These are phyloP conservation scores for Decorospora gaudefroyi DNA, from an alignment of 2,329 filamentous ascomycete genomes.

Conservation along the genomic window DNA sequence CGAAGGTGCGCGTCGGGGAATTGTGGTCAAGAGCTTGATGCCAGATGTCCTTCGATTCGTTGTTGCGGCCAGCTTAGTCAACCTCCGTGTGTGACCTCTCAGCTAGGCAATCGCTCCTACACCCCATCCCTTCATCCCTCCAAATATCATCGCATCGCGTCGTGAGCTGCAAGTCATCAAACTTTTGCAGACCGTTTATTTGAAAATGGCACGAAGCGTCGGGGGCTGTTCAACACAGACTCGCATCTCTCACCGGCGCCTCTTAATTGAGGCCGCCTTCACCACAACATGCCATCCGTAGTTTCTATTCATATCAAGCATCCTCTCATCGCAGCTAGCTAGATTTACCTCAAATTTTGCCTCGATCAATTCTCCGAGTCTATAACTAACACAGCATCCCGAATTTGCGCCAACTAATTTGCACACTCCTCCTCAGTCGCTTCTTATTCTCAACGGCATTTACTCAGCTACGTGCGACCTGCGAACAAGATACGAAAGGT, in stretches of 20 bases:
- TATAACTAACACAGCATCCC: neutral
- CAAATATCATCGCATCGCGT: neutral
- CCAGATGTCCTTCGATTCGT: conserved; percentile 37
- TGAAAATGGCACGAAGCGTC: neutral
- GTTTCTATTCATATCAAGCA: neutral
- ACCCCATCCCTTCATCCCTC: neutral
- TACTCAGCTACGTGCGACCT: neutral
- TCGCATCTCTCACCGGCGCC: conserved; percentile 6
- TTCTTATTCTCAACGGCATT: neutral
- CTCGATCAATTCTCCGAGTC: neutral
- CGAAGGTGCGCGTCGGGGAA: conserved; percentile 15
- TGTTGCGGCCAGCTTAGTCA: conserved; percentile 30
- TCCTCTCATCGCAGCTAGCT: neutral
- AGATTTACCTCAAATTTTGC: neutral
- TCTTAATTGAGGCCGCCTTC: conserved; percentile 4
- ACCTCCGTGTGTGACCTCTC: conserved; percentile 20
- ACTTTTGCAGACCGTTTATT: neutral
- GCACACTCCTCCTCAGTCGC: neutral
- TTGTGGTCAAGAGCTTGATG: conserved; percentile 31
- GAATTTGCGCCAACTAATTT: neutral
- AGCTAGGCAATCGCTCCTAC: conserved; percentile 9
- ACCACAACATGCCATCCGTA: conserved; percentile 1
- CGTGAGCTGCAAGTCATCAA: neutral
- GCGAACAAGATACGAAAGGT: too few species aligned
- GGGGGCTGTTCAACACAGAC: conserved; percentile 7